Base-by-base conservation (phyloP, 805 yeast species). In the Suhomyces emberorum region DNA sequence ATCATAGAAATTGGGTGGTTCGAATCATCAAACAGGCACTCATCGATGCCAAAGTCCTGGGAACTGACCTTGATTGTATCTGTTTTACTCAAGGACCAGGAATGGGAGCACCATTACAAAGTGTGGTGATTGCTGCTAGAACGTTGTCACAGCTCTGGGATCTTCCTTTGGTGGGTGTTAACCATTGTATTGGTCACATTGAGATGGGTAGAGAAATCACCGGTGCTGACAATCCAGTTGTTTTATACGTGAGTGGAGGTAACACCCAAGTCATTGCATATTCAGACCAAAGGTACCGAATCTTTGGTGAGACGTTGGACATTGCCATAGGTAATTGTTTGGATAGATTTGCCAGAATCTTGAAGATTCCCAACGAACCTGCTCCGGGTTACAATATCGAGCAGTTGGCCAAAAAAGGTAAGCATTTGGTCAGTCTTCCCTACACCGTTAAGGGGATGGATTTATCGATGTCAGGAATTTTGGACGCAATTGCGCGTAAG, bases 401-500 rank as follows among this genome's bases (percentile, higher is more conserved):
- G 62, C 96, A 87, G 54, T 55, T 93, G 65, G 98, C 98, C 12
- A 86, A 81, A 48, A 71, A 74, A 53, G 82, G 81, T 7, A 65
- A 59, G 43, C 71, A 71, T 43, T 63, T 82, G 28, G 85, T 91
- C 2, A 81, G 78, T 30, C 65, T 93, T 27, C 98, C 99, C 0
- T 93, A 93, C 55, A 91, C 98, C 0, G 98, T 93, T 11, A 93
- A 93, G 59, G 99, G 99, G 3, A 93, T 93, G 99, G 99, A 93
- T 59, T 54, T 93, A 39, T 85, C 95, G 33, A 87, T 93, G 96
- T 84, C 95, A 47, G 99, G 99, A 7, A 87, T 93, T 28, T 63
- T 93, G 40, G 97, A 89, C 11, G 79, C 77, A 54, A 77, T 93
- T 34, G 98, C 91, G 49, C 74, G 74, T 19, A 59, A 89, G 14